A percentile compares a stretch with the other conserved stretches of the same genome.
Conservation (phyloP, 2,329 filamentous ascomycete species). For the Alternaria arborescens region DNA sequence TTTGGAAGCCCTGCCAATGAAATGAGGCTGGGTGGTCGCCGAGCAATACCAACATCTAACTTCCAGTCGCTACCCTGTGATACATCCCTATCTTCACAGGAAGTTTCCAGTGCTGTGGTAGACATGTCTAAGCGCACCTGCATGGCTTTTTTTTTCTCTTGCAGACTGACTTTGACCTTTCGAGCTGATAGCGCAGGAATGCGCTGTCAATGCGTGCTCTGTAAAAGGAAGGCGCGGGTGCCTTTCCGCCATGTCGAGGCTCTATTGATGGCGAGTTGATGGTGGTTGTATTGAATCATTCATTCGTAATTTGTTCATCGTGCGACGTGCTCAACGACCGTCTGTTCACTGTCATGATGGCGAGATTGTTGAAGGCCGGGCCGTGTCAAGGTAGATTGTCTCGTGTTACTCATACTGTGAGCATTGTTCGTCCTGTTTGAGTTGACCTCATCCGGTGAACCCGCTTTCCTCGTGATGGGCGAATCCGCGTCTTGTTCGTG, state of each 20-base stretch:
- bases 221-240: slow-evolving; percentile 13
- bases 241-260: slow-evolving; percentile 3
- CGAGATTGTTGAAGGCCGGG: slow-evolving; percentile 29
- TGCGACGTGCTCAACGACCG: slow-evolving; percentile 25
- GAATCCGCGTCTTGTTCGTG: slow-evolving; percentile 39
- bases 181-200: slow-evolving; percentile 1
- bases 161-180: slow-evolving; percentile 8
- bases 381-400: slow-evolving; percentile 21
- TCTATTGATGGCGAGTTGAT: slow-evolving; percentile 10
- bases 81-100: slow-evolving; percentile 9
- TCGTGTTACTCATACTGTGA: slow-evolving; percentile 28
- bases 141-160: neutral
- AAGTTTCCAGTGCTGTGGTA: slow-evolving; percentile 7
- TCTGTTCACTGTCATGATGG: slow-evolving; percentile 39
- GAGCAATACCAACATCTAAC: slow-evolving; percentile 22
- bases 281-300: slow-evolving; percentile 3
- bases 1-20: slow-evolving; percentile 32
- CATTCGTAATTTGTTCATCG: slow-evolving; percentile 11
- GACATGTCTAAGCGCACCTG: slow-evolving; percentile 6
- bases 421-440: slow-evolving; percentile 30
- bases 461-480: slow-evolving; percentile 17
- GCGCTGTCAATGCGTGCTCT: slow-evolving; percentile 12
- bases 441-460: slow-evolving; percentile 21
- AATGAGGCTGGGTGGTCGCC: slow-evolving; percentile 39
- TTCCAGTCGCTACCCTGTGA: slow-evolving; percentile 23